Conservation (phyloP, 2,329 filamentous ascomycete species). For the Talaromyces rugulosus region DNA sequence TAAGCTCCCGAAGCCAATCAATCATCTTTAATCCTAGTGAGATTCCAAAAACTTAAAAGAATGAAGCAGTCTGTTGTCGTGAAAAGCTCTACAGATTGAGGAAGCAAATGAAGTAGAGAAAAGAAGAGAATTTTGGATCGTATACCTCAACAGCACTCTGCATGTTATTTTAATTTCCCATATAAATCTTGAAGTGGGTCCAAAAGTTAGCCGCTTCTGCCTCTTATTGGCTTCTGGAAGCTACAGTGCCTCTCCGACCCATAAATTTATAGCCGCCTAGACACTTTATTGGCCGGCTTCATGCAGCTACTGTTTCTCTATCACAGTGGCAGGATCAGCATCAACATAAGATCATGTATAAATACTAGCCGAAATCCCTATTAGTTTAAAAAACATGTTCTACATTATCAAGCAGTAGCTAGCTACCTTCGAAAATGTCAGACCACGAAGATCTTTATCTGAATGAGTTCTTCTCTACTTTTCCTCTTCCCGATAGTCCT, state of each 20-base stretch:
- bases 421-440: background rate
- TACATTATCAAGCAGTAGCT: background rate
- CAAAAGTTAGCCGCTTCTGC: too few relatives aligned
- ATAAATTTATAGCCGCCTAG: background rate
- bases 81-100: too few relatives aligned
- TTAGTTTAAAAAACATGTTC: background rate
- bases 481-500: background rate
- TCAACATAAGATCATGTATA: background rate
- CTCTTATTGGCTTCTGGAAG: too few relatives aligned
- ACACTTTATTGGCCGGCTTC: background rate
- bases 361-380: background rate
- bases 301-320: background rate
- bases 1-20: background rate
- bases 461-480: background rate
- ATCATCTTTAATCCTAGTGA: too few relatives aligned
- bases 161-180: too few relatives aligned
- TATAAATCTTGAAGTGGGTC: too few relatives aligned
- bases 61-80: too few relatives aligned
- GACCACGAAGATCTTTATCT: background rate
- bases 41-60: too few relatives aligned
- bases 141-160: too few relatives aligned
- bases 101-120: too few relatives aligned
- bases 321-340: too few relatives aligned
- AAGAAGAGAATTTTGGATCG: too few relatives aligned
- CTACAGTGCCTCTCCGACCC: background rate